These are phyloP conservation scores for Cunninghamia lanceolata DNA, from an alignment of 75 land plant species.

Conservation along the genomic window DNA sequence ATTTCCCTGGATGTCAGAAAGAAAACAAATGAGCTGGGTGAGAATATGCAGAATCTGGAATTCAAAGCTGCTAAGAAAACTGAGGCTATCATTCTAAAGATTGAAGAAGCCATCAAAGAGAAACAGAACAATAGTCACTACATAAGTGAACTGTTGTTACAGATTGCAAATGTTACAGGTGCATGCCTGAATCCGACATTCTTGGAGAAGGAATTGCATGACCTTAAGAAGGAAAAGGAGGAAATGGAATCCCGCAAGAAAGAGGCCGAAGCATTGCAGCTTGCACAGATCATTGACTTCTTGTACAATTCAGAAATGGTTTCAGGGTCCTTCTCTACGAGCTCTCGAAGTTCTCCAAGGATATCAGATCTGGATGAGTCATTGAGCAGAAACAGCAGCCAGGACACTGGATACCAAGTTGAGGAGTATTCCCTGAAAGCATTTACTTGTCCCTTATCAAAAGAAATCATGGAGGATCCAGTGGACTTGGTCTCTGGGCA, in stretches of 20 bases:
- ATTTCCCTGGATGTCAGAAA: conserved; percentile 20
- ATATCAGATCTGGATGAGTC: too few relatives aligned
- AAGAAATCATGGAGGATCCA: conserved; percentile 25
- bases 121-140: conserved; percentile 24
- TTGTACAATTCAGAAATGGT: conserved; percentile 18
- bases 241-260: conserved; percentile 27
- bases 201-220: conserved; percentile 30
- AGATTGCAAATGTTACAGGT: conserved; percentile 51
- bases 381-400: too few relatives aligned
- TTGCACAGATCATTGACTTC: conserved; percentile 20
- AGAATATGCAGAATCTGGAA: conserved; percentile 31
- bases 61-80: conserved; percentile 32
- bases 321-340: too few relatives aligned
- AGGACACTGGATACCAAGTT: too few relatives aligned
- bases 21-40: conserved; percentile 20
- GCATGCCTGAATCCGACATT: conserved; percentile 30
- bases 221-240: conserved; percentile 19
- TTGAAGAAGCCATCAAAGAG: conserved; percentile 32
- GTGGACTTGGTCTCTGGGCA: conserved; percentile 29
- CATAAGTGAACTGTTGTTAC: conserved; percentile 33
- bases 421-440: background rate
- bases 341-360: too few relatives aligned
- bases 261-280: conserved; percentile 27
- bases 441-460: conserved; percentile 21
- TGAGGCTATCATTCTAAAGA: conserved; percentile 35